Conservation (phyloP, 371 early-diverging fungal species). For the Rhizopus arrhizus region DNA sequence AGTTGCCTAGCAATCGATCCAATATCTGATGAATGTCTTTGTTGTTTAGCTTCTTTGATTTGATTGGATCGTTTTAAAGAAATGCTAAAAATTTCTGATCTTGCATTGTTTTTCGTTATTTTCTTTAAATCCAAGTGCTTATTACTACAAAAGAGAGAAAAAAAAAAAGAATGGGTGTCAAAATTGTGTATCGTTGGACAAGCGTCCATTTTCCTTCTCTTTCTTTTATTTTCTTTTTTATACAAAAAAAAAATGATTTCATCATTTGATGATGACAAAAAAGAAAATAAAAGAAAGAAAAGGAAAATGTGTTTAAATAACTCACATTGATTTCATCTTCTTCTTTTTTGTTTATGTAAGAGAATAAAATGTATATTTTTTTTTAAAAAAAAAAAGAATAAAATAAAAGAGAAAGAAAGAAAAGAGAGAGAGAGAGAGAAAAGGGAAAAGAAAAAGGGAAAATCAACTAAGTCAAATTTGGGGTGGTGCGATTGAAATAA, state of each 20-base stretch:
- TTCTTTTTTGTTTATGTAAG: neutral
- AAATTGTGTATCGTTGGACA: slow-evolving; percentile 39
- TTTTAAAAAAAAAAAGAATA: neutral
- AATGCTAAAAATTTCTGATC: slow-evolving; percentile 13
- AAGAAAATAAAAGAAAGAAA: neutral
- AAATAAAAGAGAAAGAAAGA: slow-evolving; percentile 1
- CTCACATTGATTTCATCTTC: slow-evolving; percentile 24
- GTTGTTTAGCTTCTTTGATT: neutral
- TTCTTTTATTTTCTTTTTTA: slow-evolving; percentile 12
- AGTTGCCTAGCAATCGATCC: slow-evolving; percentile 28
- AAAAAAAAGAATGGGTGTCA: slow-evolving; percentile 23
- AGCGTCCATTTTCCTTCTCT: slow-evolving; percentile 11
- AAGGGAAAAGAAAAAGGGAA: neutral
- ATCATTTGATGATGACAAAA: slow-evolving; percentile 3
- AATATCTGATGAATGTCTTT: neutral
- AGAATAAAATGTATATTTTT: neutral
- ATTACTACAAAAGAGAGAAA: slow-evolving; percentile 10
- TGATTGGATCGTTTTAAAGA: slow-evolving; percentile 6
- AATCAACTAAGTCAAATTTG: neutral
- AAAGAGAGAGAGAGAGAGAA: neutral
- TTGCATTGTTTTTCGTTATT: slow-evolving; percentile 19
- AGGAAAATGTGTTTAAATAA: slow-evolving; percentile 2
- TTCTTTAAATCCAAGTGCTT: slow-evolving; percentile 13
- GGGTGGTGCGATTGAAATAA: neutral
- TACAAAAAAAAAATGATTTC: neutral